These are phyloP conservation scores for Leccinum rimulosum DNA, from an alignment of 768 basidiomycete species.

Conservation along the genomic window DNA sequence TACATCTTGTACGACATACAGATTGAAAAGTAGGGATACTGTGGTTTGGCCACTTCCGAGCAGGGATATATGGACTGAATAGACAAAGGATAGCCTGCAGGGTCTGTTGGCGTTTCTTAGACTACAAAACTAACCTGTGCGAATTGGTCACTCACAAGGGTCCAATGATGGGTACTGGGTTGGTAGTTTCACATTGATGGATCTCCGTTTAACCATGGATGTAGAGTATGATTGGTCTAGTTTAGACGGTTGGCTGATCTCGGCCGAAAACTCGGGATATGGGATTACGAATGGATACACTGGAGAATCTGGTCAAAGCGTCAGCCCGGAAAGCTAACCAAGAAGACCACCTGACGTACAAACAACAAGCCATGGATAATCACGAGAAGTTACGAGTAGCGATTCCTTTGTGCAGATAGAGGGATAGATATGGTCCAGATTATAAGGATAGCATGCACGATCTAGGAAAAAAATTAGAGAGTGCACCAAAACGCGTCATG, in stretches of 20 bases:
- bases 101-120: conserved; percentile 9
- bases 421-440: conserved; percentile 39
- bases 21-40: conserved; percentile 24
- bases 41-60: conserved; percentile 1
- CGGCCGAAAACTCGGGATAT: conserved; percentile 10
- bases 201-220: not conserved
- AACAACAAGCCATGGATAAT: conserved; percentile 38
- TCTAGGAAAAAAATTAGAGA: conserved; percentile 25
- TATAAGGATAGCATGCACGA: conserved; percentile 40
- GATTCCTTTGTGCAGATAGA: not conserved
- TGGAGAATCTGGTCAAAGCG: conserved; percentile 17
- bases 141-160: conserved; percentile 31
- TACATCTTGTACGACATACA: conserved; percentile 18
- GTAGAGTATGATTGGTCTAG: not conserved
- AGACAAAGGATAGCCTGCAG: conserved; percentile 29
- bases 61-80: conserved; percentile 24
- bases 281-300: conserved; percentile 22
- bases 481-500: no score
- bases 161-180: conserved; percentile 27
- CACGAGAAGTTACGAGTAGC: conserved; percentile 10
- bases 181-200: conserved; percentile 14
- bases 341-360: conserved; percentile 29
- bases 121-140: not conserved
- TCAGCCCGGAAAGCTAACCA: not conserved
- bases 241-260: conserved; percentile 4